phyloP scores from a whole-genome alignment of 1,139 yeast species.

The Sugiyamaella paludigena region DNA sequence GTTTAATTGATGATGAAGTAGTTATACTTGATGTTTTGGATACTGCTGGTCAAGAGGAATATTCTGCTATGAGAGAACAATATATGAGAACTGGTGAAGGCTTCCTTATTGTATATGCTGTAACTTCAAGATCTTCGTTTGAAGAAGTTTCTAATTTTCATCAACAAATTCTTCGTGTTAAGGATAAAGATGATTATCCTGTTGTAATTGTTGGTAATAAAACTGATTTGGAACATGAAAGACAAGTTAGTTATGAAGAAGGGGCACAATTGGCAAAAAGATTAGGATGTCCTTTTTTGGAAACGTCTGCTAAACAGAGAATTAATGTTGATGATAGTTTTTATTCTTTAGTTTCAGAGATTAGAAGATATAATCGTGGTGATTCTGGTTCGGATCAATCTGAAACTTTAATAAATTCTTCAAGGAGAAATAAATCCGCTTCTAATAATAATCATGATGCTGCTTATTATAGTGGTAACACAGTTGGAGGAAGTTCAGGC shows the following conservation, averaged over 20 bases:
- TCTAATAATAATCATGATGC: conserved; percentile 9
- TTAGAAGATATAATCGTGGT: conserved; percentile 42
- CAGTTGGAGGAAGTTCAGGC: conserved; percentile 8
- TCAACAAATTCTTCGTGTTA: conserved; percentile 86
- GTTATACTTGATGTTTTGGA: conserved; percentile 91
- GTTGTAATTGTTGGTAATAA: conserved; percentile 42
- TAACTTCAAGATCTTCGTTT: conserved; percentile 81
- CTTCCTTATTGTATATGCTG: conserved; percentile 81
- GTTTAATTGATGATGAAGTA: conserved; percentile 87
- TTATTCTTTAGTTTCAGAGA: conserved; percentile 63
- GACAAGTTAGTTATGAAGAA: conserved; percentile 76
- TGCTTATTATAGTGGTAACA: conserved; percentile 11
- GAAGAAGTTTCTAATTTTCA: conserved; percentile 78
- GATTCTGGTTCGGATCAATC: conserved; percentile 7
- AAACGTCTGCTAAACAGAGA: conserved; percentile 90
- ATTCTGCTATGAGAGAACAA: conserved; percentile 91
- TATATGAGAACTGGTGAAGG: conserved; percentile 95
- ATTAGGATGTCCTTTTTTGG: conserved; percentile 76
- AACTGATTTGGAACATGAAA: conserved; percentile 69
- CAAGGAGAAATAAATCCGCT: neutral
- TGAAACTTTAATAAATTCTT: neutral
- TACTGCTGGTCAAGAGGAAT: conserved; percentile 98
- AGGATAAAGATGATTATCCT: conserved; percentile 49
- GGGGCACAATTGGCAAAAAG: conserved; percentile 71
- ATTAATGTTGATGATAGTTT: conserved; percentile 94